These are phyloP conservation scores for Endocalyx cinctus DNA, from an alignment of 2,329 filamentous ascomycete species.

Conservation along the genomic window DNA sequence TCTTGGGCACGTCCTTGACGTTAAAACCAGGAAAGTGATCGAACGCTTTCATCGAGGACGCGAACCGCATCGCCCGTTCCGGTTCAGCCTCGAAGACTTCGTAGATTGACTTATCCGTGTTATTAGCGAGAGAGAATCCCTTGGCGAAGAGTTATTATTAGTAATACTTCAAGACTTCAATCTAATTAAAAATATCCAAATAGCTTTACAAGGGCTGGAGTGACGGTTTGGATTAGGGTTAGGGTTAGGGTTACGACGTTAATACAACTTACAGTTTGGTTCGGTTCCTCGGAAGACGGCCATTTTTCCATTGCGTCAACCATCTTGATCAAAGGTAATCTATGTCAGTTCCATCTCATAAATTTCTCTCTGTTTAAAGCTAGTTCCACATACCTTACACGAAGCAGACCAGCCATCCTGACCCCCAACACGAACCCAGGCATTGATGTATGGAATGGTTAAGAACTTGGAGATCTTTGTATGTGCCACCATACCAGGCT, in stretches of 20 bases:
- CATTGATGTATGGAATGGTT: constrained; percentile 20
- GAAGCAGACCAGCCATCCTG: constrained; percentile 27
- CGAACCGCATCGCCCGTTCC: constrained; percentile 10
- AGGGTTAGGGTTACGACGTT: too few species aligned
- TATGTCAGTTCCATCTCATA: background rate
- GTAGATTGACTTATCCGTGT: constrained; percentile 11
- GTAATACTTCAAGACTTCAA: too few species aligned
- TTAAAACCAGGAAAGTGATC: constrained; percentile 1
- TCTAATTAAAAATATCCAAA: too few species aligned
- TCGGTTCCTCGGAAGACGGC: constrained; percentile 30
- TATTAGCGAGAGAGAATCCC: constrained; percentile 10
- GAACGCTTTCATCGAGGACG: constrained; percentile 4
- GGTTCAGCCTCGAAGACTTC: constrained; percentile 8
- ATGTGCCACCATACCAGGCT: constrained; percentile 33
- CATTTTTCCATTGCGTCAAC: constrained; percentile 31
- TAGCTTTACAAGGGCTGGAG: too few species aligned
- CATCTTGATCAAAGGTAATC: constrained; percentile 6
- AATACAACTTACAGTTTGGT: constrained; percentile 30
- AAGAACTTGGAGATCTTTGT: constrained; percentile 30
- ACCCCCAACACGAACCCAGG: constrained; percentile 28
- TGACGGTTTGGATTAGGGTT: too few species aligned
- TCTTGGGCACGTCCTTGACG: background rate
- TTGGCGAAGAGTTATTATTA: too few species aligned
- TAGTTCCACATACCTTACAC: constrained; percentile 15
- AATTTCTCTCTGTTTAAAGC: background rate